Evolutionary conservation across 2,329 filamentous ascomycete genomes (phyloP), one percentile per base, ranked within the genome.

Genomic region (Penicillium palitans): DNA sequence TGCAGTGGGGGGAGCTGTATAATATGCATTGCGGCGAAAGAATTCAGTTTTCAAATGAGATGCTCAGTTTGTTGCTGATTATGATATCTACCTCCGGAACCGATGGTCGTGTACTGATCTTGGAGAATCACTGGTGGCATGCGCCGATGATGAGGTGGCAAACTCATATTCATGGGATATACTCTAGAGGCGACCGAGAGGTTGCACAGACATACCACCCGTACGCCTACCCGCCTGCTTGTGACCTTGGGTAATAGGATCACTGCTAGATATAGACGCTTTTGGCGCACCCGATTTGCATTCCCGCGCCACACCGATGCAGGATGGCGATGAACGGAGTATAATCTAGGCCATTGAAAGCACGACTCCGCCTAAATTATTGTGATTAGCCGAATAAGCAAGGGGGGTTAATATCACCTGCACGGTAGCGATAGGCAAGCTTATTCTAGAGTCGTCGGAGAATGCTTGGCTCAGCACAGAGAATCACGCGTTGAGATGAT

Each of bases 1-100:
- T 46, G 52, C 48, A 39, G 61, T 46, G 40, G 40, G 31, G 48
- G 15, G 29, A 40, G 41, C 56, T 65, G 65, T 67, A 63, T 61
- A 60, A 57, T 63, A 66, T 63, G 58, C 59, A 61, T 61, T 57
- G 61, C 62, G 45, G 52, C 50, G 57, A 68, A 58, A 40, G 52
- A 54, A 39, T 61, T 46, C 33, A 42, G n/a, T 44, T 21, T 45
- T 49, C 41, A 60, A 57, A 58, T 24, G 29, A 59, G 37, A 52
- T 58, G 12, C 44, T 60, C 49, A n/a, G 29, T 29, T 44, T 44
- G 39, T 44, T 53, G 19, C 33, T 48, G 37, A 6, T n/a, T 33
- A 35, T 25, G 29, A 39, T 40, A 31, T 54, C 4, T 29, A 17
- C 17, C 8, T 15, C 21, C 3, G 4, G 25, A 24, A 35, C 12